A percentile compares a stretch with the other conserved stretches of the same genome.
These are phyloP conservation scores for Niebla homalea DNA, from an alignment of 495 filamentous ascomycete species.

Conservation along the genomic window DNA sequence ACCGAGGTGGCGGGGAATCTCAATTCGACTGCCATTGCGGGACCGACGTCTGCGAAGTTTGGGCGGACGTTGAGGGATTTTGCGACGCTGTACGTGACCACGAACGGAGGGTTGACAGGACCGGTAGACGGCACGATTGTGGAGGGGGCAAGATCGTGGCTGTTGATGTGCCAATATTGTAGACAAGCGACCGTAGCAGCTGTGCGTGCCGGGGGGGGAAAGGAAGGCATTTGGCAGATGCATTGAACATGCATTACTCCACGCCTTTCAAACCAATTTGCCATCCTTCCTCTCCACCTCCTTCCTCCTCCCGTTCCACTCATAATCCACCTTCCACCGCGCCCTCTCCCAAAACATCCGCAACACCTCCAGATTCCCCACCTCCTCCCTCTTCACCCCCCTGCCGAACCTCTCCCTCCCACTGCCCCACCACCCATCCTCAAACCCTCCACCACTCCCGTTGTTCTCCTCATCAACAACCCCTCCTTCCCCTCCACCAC, in stretches of 20 bases:
- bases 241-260: not conserved
- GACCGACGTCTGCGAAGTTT: conserved; percentile 20
- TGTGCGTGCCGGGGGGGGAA: no score
- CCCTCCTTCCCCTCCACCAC: no score
- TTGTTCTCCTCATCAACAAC: not conserved
- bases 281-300: conserved; percentile 16
- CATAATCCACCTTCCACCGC: conserved; percentile 35
- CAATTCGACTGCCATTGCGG: conserved; percentile 10
- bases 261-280: not conserved
- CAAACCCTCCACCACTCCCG: not conserved
- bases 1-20: not conserved
- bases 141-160: conserved; percentile 8
- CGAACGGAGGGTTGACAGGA: not conserved
- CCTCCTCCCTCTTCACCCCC: not conserved
- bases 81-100: conserved; percentile 6
- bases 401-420: not conserved
- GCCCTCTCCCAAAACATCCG: conserved; percentile 17
- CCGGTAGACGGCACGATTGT: conserved; percentile 1
- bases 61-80: conserved; percentile 13
- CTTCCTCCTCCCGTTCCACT: conserved; percentile 6
- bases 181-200: no score
- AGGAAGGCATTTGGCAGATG: no score
- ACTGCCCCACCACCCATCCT: not conserved
- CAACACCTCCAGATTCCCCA: not conserved
- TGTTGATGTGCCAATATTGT: not conserved